A percentile compares a stretch with the other conserved stretches of the same genome.
Conservation (phyloP, 1,139 yeast genomes). For the Hyphopichia buzzinii region DNA sequence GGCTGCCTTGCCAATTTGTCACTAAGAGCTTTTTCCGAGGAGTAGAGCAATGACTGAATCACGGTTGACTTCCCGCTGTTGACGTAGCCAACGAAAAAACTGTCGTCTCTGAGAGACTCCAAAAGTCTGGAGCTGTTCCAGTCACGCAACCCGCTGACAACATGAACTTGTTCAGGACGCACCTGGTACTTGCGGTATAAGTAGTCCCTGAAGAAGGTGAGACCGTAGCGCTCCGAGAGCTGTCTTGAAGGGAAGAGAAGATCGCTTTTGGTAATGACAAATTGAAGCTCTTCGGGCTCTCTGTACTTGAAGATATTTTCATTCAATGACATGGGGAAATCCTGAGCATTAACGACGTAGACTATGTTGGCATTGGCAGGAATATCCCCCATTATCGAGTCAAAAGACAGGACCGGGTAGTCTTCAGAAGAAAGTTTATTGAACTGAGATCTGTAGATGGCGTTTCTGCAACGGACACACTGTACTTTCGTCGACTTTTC, state of each 20-base stretch:
- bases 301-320: conserved; percentile 35
- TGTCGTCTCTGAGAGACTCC: conserved; percentile 33
- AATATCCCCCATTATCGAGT: conserved; percentile 36
- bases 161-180: conserved; percentile 43
- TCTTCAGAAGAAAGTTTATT: conserved; percentile 21
- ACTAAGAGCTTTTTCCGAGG: conserved; percentile 13
- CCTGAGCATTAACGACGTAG: conserved; percentile 62
- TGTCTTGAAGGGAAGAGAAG: conserved; percentile 38
- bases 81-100: conserved; percentile 68
- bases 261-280: conserved; percentile 61
- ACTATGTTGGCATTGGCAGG: conserved; percentile 53
- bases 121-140: conserved; percentile 50
- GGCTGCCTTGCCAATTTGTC: conserved; percentile 5
- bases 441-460: conserved; percentile 41
- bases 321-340: conserved; percentile 64
- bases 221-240: conserved; percentile 35
- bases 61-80: conserved; percentile 78
- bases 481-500: conserved; percentile 9
- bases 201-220: conserved; percentile 44
- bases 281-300: conserved; percentile 37
- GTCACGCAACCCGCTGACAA: conserved; percentile 47
- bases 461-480: conserved; percentile 59
- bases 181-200: conserved; percentile 40
- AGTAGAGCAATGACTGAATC: conserved; percentile 46
- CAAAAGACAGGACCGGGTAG: conserved; percentile 33